Evolutionary conservation across 495 filamentous ascomycete species (phyloP), one percentile per base, ranked within the genome.

Genomic region (Jackrogersella minutella): DNA sequence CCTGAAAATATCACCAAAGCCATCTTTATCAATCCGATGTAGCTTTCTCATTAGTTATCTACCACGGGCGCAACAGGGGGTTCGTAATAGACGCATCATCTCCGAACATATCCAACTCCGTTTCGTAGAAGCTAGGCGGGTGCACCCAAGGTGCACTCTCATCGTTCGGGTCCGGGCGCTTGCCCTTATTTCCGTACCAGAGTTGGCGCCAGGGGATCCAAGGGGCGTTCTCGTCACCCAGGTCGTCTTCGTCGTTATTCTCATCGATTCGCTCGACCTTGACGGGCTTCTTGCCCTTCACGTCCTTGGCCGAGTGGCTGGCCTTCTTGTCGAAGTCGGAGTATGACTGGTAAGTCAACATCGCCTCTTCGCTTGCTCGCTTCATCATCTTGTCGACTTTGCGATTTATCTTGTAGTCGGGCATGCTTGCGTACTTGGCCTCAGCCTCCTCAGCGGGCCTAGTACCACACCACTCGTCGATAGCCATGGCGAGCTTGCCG

Each of bases 401-500:
- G 41, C 30, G 10, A 0, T 55, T 21, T 5, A 55, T 22, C 19
- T 17, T 6, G 17, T 55, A 2, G 8, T 11, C 5, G 1, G 28
- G n/a, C 14, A 34, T 31, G 13, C 16, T 11, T 8, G 30, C 30
- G 21, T 47, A 62, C 3, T 0, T 4, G 1, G 43, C 24, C 0
- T 55, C 47, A 0, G 54, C 17, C 19, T 54, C 3, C n/a, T 37
- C 37, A 2, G 34, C 37, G 0, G 62, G 62, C 0, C 5, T n/a
- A 13, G 33, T 40, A 28, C 30, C 14, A 1, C 21, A 36, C 49
- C 49, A 66, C 5, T 41, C 24, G 9, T 66, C 63, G 11, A 66
- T 60, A 0, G 56, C 56, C 10, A 1, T 22, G 4, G 63, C 56
- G 0, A 66, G 37, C 14, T 40, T 24, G 5, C 54, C 54, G n/a